Percentiles rank a stretch among this genome's conserved stretches.
Conservation (phyloP, 2,329 filamentous ascomycete genomes). For the Fusarium devonianum region DNA sequence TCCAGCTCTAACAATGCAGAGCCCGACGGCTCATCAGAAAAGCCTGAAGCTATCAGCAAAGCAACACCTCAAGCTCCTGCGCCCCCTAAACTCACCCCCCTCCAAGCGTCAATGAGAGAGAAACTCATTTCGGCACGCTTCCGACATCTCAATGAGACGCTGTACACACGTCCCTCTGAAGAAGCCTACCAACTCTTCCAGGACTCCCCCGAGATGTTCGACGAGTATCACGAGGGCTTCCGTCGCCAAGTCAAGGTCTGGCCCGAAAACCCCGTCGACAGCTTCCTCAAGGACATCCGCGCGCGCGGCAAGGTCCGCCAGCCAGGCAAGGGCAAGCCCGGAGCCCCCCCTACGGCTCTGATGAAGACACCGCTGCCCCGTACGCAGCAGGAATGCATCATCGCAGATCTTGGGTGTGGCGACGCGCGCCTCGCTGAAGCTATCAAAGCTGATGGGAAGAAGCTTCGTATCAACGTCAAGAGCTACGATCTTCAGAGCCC, state of each 20-base stretch:
- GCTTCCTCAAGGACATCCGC: conserved; percentile 77
- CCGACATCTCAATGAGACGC: conserved; percentile 94
- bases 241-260: conserved; percentile 93
- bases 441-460: conserved; percentile 68
- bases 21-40: conserved; percentile 20
- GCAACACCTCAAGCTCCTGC: conserved; percentile 50
- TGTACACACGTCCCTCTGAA: conserved; percentile 89
- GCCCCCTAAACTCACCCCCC: conserved; percentile 77
- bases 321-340: conserved; percentile 43
- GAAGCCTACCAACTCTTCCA: conserved; percentile 86
- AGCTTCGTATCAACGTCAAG: conserved; percentile 75
- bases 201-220: conserved; percentile 89
- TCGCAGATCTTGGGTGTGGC: conserved; percentile 93
- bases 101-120: conserved; percentile 92
- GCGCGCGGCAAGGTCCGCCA: conserved; percentile 65
- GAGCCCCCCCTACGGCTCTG: conserved; percentile 38
- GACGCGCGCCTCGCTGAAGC: conserved; percentile 81
- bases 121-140: conserved; percentile 96
- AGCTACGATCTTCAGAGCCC: conserved; percentile 89
- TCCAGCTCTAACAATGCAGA: conserved; percentile 22
- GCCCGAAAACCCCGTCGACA: conserved; percentile 95
- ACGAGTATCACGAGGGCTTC: conserved; percentile 96
- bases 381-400: conserved; percentile 74
- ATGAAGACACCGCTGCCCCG: conserved; percentile 68
- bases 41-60: conserved; percentile 35